Evolutionary conservation across 169 alveolate species (phyloP), one percentile per base, ranked within the genome.

Genomic region (Plasmodium malariae): DNA sequence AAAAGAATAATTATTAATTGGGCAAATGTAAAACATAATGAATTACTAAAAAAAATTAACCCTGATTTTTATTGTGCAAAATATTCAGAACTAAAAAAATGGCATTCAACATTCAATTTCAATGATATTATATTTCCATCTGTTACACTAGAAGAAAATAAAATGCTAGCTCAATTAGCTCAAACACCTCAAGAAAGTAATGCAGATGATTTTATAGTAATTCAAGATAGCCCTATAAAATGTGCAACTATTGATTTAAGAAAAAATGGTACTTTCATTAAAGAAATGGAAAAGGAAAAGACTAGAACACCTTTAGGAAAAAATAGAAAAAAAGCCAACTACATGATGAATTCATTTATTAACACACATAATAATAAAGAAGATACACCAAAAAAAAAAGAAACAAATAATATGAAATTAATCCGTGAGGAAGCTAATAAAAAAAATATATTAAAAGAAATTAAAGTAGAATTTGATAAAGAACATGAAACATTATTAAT

Each of bases 301-400:
- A 86, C 92, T 21, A 69, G 92, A 48, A 86, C 92, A 14, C 92
- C 92, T 12, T 86, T 86, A 43, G 92, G 92, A 32, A 86, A 63
- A 69, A 86, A 86, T 45, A 69, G 55, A 69, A 86, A 74, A 86
- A 86, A 24, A 70, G 12, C 78, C n/a, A 17, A 7, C 12, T 32
- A 34, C 12, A 19, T 12, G 21, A 28, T 49, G 12, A 62, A 54
- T 74, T 54, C 89, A 3, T 60, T 34, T 69, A 32, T 65, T 26
- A 45, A 19, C 12, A 21, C 19, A 7, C 32, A 17, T 19, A 73
- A 73, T 59, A 32, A 73, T 45, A 73, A 45, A 43, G 74, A 45
- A 21, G 74, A 51, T 1, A 36, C 92, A 12, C 92, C 92, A 2
- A 40, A 60, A 48, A 86, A 86, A 86, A 86, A 51, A 48, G 92